Base-by-base conservation (phyloP, 305 asterid species). In the Vinca major region DNA sequence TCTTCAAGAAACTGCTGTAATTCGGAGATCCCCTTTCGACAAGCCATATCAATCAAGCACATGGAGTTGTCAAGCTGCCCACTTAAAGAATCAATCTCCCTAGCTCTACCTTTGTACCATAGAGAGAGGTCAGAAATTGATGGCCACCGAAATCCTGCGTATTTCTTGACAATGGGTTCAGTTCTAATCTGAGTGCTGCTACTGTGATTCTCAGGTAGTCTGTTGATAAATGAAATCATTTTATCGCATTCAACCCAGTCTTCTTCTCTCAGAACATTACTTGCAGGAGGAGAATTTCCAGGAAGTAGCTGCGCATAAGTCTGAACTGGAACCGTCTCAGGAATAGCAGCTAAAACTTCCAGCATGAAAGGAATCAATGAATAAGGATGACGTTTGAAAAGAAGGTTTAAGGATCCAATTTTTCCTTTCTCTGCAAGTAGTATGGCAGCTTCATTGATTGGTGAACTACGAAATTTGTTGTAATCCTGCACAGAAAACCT, bases 161-260 rank as follows among this genome's bases (percentile, higher is more conserved):
- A 83, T 78, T 84, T 89, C 82, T 80, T 86, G 70, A 83, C 63
- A 66, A 92, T 79, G 65, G 88, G 92, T 78, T 93, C 99, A 62
- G 99, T 93, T 81, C 90, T 77, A 66, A 79, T 80, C 61, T 79
- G 94, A 79, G 74, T 67, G 50, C 69, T 69, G 78, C 73, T 75
- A 82, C 74, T 84, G 66, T 81, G 71, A 77, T 79, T 74, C 71
- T 75, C 80, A 49, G 81, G 81, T 71, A 73, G 72, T 19, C 70
- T 80, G 66, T 82, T 80, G 71, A 85, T 72, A 76, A 85, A 80
- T 63, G 74, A 78, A 77, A 78, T 84, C 90, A 80, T 89, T 74
- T 77, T 82, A 70, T 85, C 90, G 79, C 95, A 85, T 80, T 94
- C 99, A 64, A 89, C 96, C 99, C 99, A 94, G 80, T 94, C 99